Evolutionary conservation across 768 basidiomycete species (phyloP), one percentile per base, ranked within the genome.

Genomic region (Leccinum pellstonianum): DNA sequence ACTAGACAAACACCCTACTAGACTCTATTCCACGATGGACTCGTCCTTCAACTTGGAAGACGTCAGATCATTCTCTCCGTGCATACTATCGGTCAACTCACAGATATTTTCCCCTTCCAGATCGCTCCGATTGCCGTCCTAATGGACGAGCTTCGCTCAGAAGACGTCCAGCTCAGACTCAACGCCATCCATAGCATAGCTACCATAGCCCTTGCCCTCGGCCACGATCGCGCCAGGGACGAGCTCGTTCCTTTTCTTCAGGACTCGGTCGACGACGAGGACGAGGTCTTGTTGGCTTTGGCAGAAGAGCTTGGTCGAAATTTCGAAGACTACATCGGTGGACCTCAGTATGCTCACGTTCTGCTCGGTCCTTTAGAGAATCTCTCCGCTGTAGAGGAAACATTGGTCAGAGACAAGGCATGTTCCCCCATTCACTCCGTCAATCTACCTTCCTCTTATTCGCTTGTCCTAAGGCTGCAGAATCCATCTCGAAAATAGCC

Each of bases 221-320:
- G 97, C 6, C 87, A 94, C 47, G 91, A 95, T 80, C 91, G 97
- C 66, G 92, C 95, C 25, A 86, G 96, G 63, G 91, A 94, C 57
- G 97, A 99, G 73, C 85, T 99, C 66, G 85, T 99, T 62, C 93
- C 95, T 1, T 99, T 99, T 80, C 85, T 99, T 56, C 93, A 95
- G 77, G 96, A 99, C 70, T 95, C 94, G n/a, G 87, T 99, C 65
- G 97, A 99, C 75, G 97, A 99, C 70, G 97, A 99, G 76, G 97
- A 99, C 74, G 97, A 99, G 70, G 95, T 99, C 31, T 80, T 99
- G 46, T 82, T 99, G 49, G 96, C 95, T 5, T 80, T 99, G 54
- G 94, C 96, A 19, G 96, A 98, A 66, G 97, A 98, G 72, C 78
- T 99, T 21, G 97, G 97, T 46, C 84, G 84, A 72, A 87, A 84